Percentiles rank a stretch among this genome's conserved stretches.
Evolutionary conservation across 352 stramenopile species (phyloP).

Genomic region (Pythium sp.): DNA sequence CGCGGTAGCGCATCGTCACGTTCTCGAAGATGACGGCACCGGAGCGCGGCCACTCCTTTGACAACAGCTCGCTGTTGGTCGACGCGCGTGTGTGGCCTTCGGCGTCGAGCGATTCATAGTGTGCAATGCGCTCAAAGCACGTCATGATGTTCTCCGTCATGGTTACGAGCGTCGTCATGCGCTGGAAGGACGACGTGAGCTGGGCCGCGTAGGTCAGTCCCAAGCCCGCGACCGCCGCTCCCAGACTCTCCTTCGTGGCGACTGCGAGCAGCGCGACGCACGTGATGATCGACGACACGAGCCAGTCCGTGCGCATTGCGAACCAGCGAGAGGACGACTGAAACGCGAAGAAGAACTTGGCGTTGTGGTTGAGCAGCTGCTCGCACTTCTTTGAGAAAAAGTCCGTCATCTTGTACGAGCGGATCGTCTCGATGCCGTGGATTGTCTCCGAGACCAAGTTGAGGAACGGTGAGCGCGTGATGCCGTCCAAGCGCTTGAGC

Average conservation of each 20-base stretch:
- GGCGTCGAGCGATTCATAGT: slow-evolving; percentile 27
- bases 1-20: slow-evolving; percentile 33
- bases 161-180: slow-evolving; percentile 83
- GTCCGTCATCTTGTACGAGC: slow-evolving; percentile 31
- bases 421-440: slow-evolving; percentile 89
- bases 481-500: slow-evolving; percentile 91
- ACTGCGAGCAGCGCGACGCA: slow-evolving; percentile 29
- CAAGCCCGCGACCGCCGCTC: slow-evolving; percentile 59
- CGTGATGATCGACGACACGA: slow-evolving; percentile 26
- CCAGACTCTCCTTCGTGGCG: slow-evolving; percentile 13
- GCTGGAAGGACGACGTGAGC: slow-evolving; percentile 89
- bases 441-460: slow-evolving; percentile 89
- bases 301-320: slow-evolving; percentile 39
- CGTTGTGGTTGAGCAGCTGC: slow-evolving; percentile 34
- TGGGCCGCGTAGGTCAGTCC: slow-evolving; percentile 86
- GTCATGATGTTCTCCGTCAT: slow-evolving; percentile 93
- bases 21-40: slow-evolving; percentile 54
- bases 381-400: slow-evolving; percentile 15
- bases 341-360: slow-evolving; percentile 36
- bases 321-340: slow-evolving; percentile 31
- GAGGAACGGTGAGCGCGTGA: slow-evolving; percentile 87
- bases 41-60: slow-evolving; percentile 35
- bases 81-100: slow-evolving; percentile 56
- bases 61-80: slow-evolving; percentile 87
- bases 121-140: slow-evolving; percentile 67